These are phyloP conservation scores for Rhododendron griersonianum DNA, from an alignment of 148 eudicot species.

Conservation along the genomic window DNA sequence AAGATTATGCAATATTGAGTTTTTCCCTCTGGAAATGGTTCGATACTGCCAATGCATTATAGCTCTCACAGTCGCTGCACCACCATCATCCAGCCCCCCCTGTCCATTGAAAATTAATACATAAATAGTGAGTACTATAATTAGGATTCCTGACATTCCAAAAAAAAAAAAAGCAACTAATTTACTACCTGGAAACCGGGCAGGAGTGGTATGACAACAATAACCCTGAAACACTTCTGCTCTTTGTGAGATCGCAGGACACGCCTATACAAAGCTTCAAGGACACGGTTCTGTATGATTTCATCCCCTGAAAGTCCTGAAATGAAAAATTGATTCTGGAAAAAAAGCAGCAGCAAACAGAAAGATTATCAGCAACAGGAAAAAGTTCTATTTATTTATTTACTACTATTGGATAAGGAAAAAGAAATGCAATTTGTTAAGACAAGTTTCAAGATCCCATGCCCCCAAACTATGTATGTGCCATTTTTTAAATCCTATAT, in stretches of 20 bases:
- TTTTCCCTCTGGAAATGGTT: constrained; percentile 80
- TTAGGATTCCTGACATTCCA: background rate
- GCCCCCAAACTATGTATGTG: background rate
- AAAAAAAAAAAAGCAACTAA: background rate
- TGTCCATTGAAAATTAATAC: constrained; percentile 21
- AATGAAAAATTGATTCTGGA: constrained; percentile 96
- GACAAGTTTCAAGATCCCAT: background rate
- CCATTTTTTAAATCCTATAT: background rate
- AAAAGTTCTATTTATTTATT: background rate
- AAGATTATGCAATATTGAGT: constrained; percentile 85
- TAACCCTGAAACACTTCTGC: constrained; percentile 78
- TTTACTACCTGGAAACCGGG: constrained; percentile 89
- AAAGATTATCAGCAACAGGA: background rate
- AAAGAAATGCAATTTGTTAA: background rate
- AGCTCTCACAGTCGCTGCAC: constrained; percentile 98
- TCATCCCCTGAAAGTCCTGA: constrained; percentile 96
- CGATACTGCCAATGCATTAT: constrained; percentile 99
- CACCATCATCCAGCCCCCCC: constrained; percentile 98
- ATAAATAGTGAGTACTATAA: background rate
- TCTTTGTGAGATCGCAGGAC: constrained; percentile 82
- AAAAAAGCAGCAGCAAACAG: constrained; percentile 22
- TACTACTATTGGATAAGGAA: background rate
- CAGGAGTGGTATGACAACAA: constrained; percentile 84
- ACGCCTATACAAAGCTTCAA: constrained; percentile 76
- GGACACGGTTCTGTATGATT: constrained; percentile 72